Percentiles rank a stretch among this genome's conserved stretches.
Evolutionary conservation across 2,329 filamentous ascomycete species (phyloP).

Genomic region (Fusarium goolgardi): DNA sequence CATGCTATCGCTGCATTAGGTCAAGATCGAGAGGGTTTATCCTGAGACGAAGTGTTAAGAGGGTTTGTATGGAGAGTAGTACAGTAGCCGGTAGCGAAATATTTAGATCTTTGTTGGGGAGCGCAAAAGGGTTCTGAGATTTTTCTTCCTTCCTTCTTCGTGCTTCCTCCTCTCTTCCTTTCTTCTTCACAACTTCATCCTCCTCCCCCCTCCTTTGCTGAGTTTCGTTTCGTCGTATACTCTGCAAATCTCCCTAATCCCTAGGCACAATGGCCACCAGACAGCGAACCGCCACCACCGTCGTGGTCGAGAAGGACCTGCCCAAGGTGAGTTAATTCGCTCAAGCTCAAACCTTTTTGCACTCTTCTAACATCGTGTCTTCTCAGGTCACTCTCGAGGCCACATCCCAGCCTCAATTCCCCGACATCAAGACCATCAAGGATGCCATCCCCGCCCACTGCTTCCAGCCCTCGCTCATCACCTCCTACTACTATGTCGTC

Average conservation of each 20-base stretch:
- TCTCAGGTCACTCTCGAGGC: constrained; percentile 35
- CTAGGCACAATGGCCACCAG: constrained; percentile 41
- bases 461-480: constrained; percentile 66
- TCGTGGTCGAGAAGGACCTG: constrained; percentile 32
- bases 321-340: constrained; percentile 30
- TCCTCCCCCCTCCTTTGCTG: neutral
- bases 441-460: constrained; percentile 69
- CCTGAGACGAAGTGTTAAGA: constrained; percentile 17
- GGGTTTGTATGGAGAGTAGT: constrained; percentile 12
- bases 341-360: neutral
- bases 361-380: constrained; percentile 14
- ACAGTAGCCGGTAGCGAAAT: constrained; percentile 15
- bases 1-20: constrained; percentile 43
- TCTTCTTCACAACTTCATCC: constrained; percentile 3
- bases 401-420: constrained; percentile 41
- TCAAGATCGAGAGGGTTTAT: constrained; percentile 25
- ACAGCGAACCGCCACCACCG: constrained; percentile 45
- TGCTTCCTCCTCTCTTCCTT: constrained; percentile 4
- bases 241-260: constrained; percentile 9
- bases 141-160: constrained; percentile 3
- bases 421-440: constrained; percentile 49
- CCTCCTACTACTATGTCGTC: constrained; percentile 66
- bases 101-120: constrained; percentile 23
- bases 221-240: constrained; percentile 5
- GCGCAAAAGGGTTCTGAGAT: constrained; percentile 1